phyloP scores from a whole-genome alignment of 164 flowering plant genomes.

The Taxillus chinensis region DNA sequence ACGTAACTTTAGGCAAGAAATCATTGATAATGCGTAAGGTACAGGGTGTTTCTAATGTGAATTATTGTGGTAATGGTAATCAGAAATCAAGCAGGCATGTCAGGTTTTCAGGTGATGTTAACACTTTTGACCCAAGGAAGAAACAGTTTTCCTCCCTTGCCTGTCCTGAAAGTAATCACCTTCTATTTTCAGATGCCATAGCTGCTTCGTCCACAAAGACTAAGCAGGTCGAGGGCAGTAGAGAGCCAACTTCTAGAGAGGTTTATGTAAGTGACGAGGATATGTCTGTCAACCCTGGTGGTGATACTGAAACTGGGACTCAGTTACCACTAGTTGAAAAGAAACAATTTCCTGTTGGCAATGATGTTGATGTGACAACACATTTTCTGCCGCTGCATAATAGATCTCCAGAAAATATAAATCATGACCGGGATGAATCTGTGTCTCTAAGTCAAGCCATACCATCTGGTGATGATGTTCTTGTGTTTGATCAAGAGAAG shows the following conservation, averaged over 20 bases:
- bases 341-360: constrained; percentile 1
- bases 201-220: constrained; percentile 12
- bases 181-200: constrained; percentile 15
- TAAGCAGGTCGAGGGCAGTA: constrained; percentile 5
- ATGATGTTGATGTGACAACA: constrained; percentile 2
- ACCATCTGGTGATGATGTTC: constrained; percentile 10
- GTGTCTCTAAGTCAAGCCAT: constrained; percentile 11
- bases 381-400: constrained; percentile 12
- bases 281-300: constrained; percentile 9
- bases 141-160: constrained; percentile 11
- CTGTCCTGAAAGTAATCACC: constrained; percentile 4
- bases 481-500: constrained; percentile 12
- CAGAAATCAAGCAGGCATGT: constrained; percentile 29
- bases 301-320: constrained; percentile 9
- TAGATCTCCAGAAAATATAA: constrained; percentile 13
- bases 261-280: constrained; percentile 17
- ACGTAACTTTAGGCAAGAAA: constrained; percentile 14
- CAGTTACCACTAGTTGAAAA: constrained; percentile 10
- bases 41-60: constrained; percentile 4
- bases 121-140: constrained; percentile 23
- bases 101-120: constrained; percentile 32
- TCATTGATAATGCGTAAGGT: constrained; percentile 13
- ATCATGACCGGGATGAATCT: constrained; percentile 14
- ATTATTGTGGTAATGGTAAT: constrained; percentile 4
- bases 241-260: constrained; percentile 8